These are phyloP conservation scores for Schwanniomyces vanrijiae DNA, from an alignment of 805 yeast genomes.

Conservation along the genomic window DNA sequence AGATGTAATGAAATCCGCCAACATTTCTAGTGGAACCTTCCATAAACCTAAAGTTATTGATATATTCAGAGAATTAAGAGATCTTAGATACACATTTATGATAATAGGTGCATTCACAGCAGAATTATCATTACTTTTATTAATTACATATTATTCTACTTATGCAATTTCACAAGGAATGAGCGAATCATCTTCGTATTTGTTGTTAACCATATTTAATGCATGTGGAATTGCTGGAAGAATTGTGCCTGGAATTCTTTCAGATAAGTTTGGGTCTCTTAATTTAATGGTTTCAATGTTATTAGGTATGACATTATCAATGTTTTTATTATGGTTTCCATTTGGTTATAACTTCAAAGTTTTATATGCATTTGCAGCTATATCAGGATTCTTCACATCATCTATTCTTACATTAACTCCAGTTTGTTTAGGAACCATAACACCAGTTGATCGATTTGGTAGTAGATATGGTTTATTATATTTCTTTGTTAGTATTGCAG, in stretches of 20 bases:
- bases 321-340: constrained; percentile 66
- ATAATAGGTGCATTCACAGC: constrained; percentile 42
- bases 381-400: constrained; percentile 61
- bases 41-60: neutral
- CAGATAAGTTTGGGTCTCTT: constrained; percentile 56
- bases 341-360: constrained; percentile 47
- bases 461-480: constrained; percentile 64
- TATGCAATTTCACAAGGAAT: constrained; percentile 44
- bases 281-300: constrained; percentile 55
- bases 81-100: constrained; percentile 31
- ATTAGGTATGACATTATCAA: constrained; percentile 44
- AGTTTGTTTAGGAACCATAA: constrained; percentile 64
- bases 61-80: constrained; percentile 33
- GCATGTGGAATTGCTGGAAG: constrained; percentile 52
- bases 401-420: constrained; percentile 67
- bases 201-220: constrained; percentile 48
- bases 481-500: constrained; percentile 50
- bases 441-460: constrained; percentile 65
- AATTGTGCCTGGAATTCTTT: constrained; percentile 51
- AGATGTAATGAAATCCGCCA: neutral
- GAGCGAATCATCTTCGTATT: constrained; percentile 41
- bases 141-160: constrained; percentile 8
- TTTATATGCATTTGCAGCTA: constrained; percentile 51
- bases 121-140: constrained; percentile 53
- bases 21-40: neutral